Percentiles rank a stretch among this genome's conserved stretches.
These are phyloP conservation scores for Sclerotinia borealis DNA, from an alignment of 2,329 filamentous ascomycete species.

Conservation along the genomic window DNA sequence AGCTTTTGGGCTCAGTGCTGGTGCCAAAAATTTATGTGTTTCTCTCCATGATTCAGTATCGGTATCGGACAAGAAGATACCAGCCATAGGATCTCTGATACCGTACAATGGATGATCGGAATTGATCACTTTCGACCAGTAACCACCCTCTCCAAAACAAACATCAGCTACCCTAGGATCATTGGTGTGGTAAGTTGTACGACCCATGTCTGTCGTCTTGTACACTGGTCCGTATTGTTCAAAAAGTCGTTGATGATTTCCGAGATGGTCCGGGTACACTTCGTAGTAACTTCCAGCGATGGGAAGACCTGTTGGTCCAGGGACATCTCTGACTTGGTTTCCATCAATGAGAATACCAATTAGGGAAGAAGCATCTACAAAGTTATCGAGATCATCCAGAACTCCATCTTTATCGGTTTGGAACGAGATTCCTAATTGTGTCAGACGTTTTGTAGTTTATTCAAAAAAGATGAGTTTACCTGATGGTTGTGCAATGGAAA, in stretches of 20 bases:
- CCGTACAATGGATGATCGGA: slow-evolving; percentile 20
- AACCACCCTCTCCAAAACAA: slow-evolving; percentile 33
- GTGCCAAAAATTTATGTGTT: slow-evolving; percentile 21
- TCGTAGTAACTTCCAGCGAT: slow-evolving; percentile 35
- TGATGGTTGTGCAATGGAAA: slow-evolving; percentile 15
- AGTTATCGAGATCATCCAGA: slow-evolving; percentile 17
- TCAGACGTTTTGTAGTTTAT: background rate
- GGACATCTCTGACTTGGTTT: slow-evolving; percentile 15
- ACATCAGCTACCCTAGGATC: slow-evolving; percentile 33
- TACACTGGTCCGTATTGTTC: slow-evolving; percentile 35
- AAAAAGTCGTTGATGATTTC: slow-evolving; percentile 38
- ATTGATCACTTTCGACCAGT: slow-evolving; percentile 35
- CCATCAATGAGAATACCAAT: slow-evolving; percentile 21
- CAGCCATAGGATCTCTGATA: slow-evolving; percentile 15
- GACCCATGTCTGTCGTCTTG: slow-evolving; percentile 35
- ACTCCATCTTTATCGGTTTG: slow-evolving; percentile 16
- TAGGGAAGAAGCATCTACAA: slow-evolving; percentile 12
- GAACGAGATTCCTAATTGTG: slow-evolving; percentile 16
- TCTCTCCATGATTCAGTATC: slow-evolving; percentile 17
- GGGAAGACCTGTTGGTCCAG: slow-evolving; percentile 33
- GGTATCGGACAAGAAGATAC: slow-evolving; percentile 21
- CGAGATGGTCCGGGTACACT: slow-evolving; percentile 38
- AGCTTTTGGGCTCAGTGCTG: slow-evolving; percentile 30
- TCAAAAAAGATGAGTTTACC: background rate
- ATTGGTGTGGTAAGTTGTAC: slow-evolving; percentile 33